Evolutionary conservation across 768 basidiomycete genomes (phyloP).

Genomic region (Lentinula aciculospora): DNA sequence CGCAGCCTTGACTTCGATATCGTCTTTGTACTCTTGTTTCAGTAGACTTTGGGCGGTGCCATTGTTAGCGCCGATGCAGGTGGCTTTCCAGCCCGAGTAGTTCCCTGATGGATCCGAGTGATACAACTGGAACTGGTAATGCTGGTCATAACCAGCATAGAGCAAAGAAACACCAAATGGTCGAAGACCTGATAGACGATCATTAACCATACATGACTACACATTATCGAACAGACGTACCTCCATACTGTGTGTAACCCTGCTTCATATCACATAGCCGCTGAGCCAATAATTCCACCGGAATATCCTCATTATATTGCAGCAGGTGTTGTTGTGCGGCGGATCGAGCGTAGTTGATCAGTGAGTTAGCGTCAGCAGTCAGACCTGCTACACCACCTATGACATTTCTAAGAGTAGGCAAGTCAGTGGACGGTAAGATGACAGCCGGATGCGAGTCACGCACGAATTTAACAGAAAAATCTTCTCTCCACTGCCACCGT

Average conservation of each 20-base stretch:
- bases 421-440: not conserved
- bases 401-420: slow-evolving; percentile 62
- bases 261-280: slow-evolving; percentile 96
- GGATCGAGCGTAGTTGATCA: slow-evolving; percentile 89
- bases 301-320: slow-evolving; percentile 94
- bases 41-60: slow-evolving; percentile 91
- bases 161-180: slow-evolving; percentile 97
- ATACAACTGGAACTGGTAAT: slow-evolving; percentile 96
- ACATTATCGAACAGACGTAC: slow-evolving; percentile 33
- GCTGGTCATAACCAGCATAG: slow-evolving; percentile 95
- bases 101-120: slow-evolving; percentile 98
- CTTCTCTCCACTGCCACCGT: slow-evolving; percentile 97
- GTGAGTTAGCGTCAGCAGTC: slow-evolving; percentile 95
- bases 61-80: slow-evolving; percentile 98
- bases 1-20: slow-evolving; percentile 85
- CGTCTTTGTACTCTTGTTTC: slow-evolving; percentile 99
- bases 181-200: slow-evolving; percentile 62
- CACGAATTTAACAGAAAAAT: slow-evolving; percentile 92
- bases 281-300: slow-evolving; percentile 93
- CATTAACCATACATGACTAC: not conserved
- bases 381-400: slow-evolving; percentile 93
- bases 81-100: slow-evolving; percentile 98
- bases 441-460: slow-evolving; percentile 21
- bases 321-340: slow-evolving; percentile 88
- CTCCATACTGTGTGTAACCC: slow-evolving; percentile 96